Conservation (phyloP, 2,329 filamentous ascomycete species). For the Phyllosticta citrichinensis region DNA sequence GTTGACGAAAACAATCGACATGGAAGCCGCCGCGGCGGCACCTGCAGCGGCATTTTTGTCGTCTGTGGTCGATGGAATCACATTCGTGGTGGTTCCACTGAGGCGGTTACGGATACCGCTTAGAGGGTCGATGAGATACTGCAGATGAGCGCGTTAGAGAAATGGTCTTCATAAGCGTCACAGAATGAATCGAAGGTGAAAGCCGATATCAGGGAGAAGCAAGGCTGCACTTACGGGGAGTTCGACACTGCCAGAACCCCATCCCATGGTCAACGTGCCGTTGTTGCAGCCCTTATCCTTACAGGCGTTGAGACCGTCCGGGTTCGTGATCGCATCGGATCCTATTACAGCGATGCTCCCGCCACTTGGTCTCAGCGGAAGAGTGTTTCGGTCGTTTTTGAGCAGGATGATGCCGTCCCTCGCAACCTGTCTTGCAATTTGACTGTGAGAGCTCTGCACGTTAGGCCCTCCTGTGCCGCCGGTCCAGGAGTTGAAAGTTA, state of each 20-base stretch:
- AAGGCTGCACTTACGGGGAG: constrained; percentile 19
- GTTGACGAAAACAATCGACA: constrained; percentile 41
- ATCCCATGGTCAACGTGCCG: constrained; percentile 58
- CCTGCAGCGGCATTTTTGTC: constrained; percentile 25
- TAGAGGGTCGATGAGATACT: constrained; percentile 36
- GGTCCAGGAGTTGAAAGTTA: constrained; percentile 32
- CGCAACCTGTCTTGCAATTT: constrained; percentile 32
- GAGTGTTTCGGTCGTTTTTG: constrained; percentile 55
- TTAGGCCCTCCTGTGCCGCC: constrained; percentile 24
- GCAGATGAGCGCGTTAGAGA: neutral
- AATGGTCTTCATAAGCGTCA: neutral
- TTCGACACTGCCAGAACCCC: constrained; percentile 49
- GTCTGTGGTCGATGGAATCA: constrained; percentile 31
- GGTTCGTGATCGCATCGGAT: constrained; percentile 69
- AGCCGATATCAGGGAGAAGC: neutral
- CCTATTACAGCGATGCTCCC: constrained; percentile 59
- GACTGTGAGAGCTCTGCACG: constrained; percentile 31
- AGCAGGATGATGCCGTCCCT: constrained; percentile 40
- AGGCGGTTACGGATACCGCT: constrained; percentile 32
- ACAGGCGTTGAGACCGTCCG: constrained; percentile 70
- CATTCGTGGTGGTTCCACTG: constrained; percentile 26
- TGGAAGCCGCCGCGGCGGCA: constrained; percentile 27
- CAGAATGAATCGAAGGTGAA: neutral
- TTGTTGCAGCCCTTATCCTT: constrained; percentile 53
- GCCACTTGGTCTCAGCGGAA: constrained; percentile 58